Percentiles rank a stretch among this genome's conserved stretches.
These are phyloP conservation scores for Fusarium falciforme DNA, from an alignment of 2,329 filamentous ascomycete species.

Conservation along the genomic window DNA sequence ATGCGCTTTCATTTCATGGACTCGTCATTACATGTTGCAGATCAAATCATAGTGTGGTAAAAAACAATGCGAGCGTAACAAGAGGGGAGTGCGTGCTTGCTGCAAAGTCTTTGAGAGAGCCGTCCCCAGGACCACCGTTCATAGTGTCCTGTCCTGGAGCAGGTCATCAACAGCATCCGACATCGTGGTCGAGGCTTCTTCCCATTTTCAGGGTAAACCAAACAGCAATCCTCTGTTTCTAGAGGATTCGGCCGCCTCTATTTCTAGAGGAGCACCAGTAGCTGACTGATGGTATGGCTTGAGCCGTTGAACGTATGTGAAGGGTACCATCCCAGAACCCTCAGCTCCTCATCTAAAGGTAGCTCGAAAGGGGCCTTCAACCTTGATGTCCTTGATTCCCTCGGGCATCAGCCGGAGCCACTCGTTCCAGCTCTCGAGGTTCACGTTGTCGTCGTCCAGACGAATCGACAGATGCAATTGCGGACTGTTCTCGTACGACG, in stretches of 20 bases:
- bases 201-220: conserved; percentile 30
- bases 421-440: conserved; percentile 66
- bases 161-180: neutral
- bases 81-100: conserved; percentile 11
- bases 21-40: conserved; percentile 35
- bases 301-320: conserved; percentile 9
- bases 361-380: conserved; percentile 61
- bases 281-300: neutral
- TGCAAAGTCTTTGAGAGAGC: conserved; percentile 5
- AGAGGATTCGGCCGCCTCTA: conserved; percentile 14
- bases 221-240: conserved; percentile 13
- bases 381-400: conserved; percentile 65
- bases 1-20: conserved; percentile 40
- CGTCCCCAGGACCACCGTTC: conserved; percentile 7
- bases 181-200: conserved; percentile 14
- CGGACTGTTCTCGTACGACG: conserved; percentile 57
- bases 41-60: conserved; percentile 25
- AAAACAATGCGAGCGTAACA: conserved; percentile 18
- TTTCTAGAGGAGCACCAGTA: conserved; percentile 14
- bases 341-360: conserved; percentile 38
- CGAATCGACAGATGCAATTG: conserved; percentile 63
- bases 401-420: conserved; percentile 70
- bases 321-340: neutral
- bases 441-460: conserved; percentile 62
- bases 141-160: neutral